Base-by-base conservation (phyloP, 805 yeast species). In the Cyberlindnera japonica region DNA sequence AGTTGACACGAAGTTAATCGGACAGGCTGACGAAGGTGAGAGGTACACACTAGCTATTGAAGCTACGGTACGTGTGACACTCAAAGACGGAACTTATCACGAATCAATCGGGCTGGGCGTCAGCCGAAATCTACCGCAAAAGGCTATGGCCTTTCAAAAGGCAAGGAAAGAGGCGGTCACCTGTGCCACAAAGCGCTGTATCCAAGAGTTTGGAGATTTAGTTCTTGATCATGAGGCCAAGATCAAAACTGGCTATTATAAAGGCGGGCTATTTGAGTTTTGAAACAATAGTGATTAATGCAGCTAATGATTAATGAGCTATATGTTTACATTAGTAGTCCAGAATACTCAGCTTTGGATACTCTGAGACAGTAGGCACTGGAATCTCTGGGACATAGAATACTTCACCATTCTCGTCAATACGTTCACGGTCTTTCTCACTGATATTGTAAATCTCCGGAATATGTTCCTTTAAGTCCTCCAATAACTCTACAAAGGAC, bases 131-230 rank as follows among this genome's bases (percentile, higher is more conserved):
- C 69, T 82, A 38, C 71, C 74, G 13, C 64, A 70, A 7, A 81
- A 77, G 56, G 82, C 83, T 2, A 75, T 76, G 64, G 91, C 95
- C 0, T 82, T 75, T 57, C 87, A 79, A 39, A 88, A 85, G 56
- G 83, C 95, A 41, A 81, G 79, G 58, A 85, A 87, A 53, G 93
- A 84, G 53, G 93, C 95, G 1, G 74, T 82, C n/a, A 83, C 90
- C 0, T 90, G 85, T 59, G 96, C 85, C 0, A 62, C 83, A 42
- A 89, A 88, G 61, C 68, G 93, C 36, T 81, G 91, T 12, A 66
- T 90, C 38, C 67, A 95, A 46, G 80, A 83, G 48, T 86, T 88
- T 26, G 41, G 40, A 55, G 95, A 95, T 27, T 77, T 81, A 49
- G 80, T 85, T 2, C 51, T 67, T 11, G 59, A 58, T 3, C 67